Conservation (phyloP, 2,329 filamentous ascomycete genomes). For the Dactylellina sp. region DNA sequence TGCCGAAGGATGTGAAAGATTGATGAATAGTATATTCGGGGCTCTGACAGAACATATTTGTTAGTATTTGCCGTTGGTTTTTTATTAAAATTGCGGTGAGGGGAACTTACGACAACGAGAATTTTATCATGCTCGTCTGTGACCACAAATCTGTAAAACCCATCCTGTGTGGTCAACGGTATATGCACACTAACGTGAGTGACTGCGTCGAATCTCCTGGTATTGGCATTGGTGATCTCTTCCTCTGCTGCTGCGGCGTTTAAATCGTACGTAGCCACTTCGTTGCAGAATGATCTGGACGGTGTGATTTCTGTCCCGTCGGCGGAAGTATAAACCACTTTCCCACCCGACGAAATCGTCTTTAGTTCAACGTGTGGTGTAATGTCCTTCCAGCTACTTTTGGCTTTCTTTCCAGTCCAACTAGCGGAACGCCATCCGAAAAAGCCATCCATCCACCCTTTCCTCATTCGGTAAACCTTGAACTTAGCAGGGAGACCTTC, state of each 20-base stretch:
- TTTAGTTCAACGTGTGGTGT: constrained; percentile 53
- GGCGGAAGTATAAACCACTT: constrained; percentile 38
- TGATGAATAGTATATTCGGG: constrained; percentile 55
- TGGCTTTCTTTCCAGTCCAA: constrained; percentile 52
- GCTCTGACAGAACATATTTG: constrained; percentile 7
- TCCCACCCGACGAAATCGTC: constrained; percentile 39
- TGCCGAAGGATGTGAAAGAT: constrained; percentile 53
- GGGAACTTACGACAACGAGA: constrained; percentile 40
- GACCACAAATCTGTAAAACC: constrained; percentile 54
- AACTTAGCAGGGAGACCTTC: constrained; percentile 44
- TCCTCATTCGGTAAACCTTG: constrained; percentile 55
- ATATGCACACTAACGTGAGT: constrained; percentile 51
- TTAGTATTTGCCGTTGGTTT: background rate
- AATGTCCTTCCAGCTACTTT: constrained; percentile 45
- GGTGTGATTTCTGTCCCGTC: constrained; percentile 44
- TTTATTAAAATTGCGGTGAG: background rate
- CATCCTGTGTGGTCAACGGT: constrained; percentile 51
- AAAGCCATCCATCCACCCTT: constrained; percentile 55
- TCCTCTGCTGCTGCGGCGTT: constrained; percentile 34
- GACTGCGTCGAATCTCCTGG: constrained; percentile 35
- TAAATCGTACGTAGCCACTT: constrained; percentile 40
- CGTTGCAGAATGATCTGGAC: constrained; percentile 39
- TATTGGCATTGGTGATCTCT: constrained; percentile 52
- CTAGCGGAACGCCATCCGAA: constrained; percentile 52
- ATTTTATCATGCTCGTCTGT: constrained; percentile 53